Evolutionary conservation across 78 protist genomes (phyloP).

Genomic region (Tieghemostelium lacteum): DNA sequence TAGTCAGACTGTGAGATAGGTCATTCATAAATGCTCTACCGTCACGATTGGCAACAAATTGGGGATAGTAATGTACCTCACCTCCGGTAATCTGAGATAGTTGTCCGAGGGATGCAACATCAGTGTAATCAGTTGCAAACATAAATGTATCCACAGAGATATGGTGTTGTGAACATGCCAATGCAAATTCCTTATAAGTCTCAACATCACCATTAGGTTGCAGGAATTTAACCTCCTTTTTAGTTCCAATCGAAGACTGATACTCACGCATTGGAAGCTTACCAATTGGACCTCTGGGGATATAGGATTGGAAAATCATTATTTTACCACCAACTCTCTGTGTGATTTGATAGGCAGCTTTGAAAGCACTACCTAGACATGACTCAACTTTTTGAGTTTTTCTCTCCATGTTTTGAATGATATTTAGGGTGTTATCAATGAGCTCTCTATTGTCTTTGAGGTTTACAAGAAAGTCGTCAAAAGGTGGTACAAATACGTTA

Average conservation of each 20-base stretch:
- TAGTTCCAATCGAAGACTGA: constrained; percentile 60
- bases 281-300: constrained; percentile 81
- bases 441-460: constrained; percentile 42
- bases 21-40: constrained; percentile 70
- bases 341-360: constrained; percentile 56
- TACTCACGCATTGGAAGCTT: constrained; percentile 59
- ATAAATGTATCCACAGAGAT: constrained; percentile 78
- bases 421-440: constrained; percentile 31
- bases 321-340: constrained; percentile 81
- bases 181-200: constrained; percentile 83
- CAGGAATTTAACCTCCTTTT: constrained; percentile 64
- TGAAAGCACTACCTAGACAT: constrained; percentile 73
- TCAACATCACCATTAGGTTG: constrained; percentile 48
- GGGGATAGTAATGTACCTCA: constrained; percentile 70
- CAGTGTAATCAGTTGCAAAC: constrained; percentile 63
- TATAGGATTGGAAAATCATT: constrained; percentile 49
- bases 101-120: constrained; percentile 34
- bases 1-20: constrained; percentile 28
- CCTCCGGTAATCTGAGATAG: constrained; percentile 86
- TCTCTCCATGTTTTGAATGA: constrained; percentile 53
- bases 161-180: constrained; percentile 58
- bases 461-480: constrained; percentile 76
- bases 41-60: constrained; percentile 52
- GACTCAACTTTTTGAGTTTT: constrained; percentile 73
- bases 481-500: constrained; percentile 65